Percentiles rank a stretch among this genome's conserved stretches.
Evolutionary conservation across 192 early-diverging fungal species (phyloP).

Genomic region (Coemansia sp.): DNA sequence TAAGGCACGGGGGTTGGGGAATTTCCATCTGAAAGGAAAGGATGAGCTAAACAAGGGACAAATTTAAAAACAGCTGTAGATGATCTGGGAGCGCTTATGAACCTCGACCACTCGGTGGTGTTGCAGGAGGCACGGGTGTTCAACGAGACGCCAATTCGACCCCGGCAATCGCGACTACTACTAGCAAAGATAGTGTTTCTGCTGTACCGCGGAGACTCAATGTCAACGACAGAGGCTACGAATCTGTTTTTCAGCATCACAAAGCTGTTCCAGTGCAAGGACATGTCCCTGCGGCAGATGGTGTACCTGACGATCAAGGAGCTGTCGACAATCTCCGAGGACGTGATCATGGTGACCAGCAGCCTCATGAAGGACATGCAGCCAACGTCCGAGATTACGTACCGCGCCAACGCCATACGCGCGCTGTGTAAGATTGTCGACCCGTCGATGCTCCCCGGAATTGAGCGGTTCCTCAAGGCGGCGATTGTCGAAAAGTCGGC

Average conservation of each 20-base stretch:
- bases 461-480: conserved; percentile 95
- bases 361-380: conserved; percentile 97
- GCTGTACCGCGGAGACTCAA: conserved; percentile 83
- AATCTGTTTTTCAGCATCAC: conserved; percentile 97
- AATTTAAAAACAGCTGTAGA: conserved; percentile 38
- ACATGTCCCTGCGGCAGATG: conserved; percentile 94
- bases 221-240: conserved; percentile 94
- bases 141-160: conserved; percentile 94
- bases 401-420: conserved; percentile 94
- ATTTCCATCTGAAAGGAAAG: neutral
- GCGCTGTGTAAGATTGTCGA: conserved; percentile 95
- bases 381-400: conserved; percentile 85
- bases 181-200: conserved; percentile 94
- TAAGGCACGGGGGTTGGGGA: conserved; percentile 11
- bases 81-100: conserved; percentile 77
- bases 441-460: conserved; percentile 91
- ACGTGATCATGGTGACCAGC: conserved; percentile 97
- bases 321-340: conserved; percentile 85
- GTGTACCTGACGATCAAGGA: conserved; percentile 98
- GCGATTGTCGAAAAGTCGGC: conserved; percentile 95
- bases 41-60: neutral
- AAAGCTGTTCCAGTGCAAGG: conserved; percentile 94
- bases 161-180: conserved; percentile 87
- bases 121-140: conserved; percentile 96
- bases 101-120: conserved; percentile 89